Evolutionary conservation across 2,329 filamentous ascomycete species (phyloP).

Genomic region (Setomelanomma holmii): DNA sequence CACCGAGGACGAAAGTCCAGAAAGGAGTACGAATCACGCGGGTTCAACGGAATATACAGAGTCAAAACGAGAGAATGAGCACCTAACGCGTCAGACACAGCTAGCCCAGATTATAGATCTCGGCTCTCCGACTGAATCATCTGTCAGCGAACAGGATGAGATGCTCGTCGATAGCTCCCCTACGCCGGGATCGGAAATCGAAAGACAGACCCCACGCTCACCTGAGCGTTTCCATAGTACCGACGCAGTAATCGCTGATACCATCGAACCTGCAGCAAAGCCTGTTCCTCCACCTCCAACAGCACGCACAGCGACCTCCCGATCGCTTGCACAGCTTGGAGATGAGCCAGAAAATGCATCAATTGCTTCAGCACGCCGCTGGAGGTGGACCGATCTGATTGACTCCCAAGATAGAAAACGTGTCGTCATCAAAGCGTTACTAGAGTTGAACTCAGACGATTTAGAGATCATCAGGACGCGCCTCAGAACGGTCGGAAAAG

Average conservation of each 20-base stretch:
- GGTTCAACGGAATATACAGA: too few species aligned
- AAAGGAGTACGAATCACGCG: not conserved
- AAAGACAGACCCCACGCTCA: not conserved
- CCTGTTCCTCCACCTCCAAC: not conserved
- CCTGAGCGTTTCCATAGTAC: not conserved
- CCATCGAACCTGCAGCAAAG: not conserved
- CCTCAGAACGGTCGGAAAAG: constrained; percentile 24
- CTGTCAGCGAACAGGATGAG: constrained; percentile 2
- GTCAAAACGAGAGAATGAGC: not conserved
- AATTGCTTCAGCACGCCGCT: constrained; percentile 30
- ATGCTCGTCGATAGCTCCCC: not conserved
- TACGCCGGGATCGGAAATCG: not conserved
- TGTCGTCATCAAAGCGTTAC: constrained; percentile 53
- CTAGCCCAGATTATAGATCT: constrained; percentile 24
- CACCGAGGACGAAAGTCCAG: not conserved
- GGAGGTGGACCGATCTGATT: constrained; percentile 48
- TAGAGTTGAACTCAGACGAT: constrained; percentile 32
- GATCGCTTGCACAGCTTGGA: constrained; percentile 1
- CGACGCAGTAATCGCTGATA: constrained; percentile 1
- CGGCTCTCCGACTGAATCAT: constrained; percentile 21
- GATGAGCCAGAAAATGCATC: constrained; percentile 37
- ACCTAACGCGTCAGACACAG: not conserved
- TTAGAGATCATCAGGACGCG: constrained; percentile 31
- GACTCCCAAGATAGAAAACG: constrained; percentile 52
- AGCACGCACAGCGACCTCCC: not conserved